Evolutionary conservation across 768 basidiomycete genomes (phyloP), one percentile per base, ranked within the genome.

Genomic region (Inosperma sp.): DNA sequence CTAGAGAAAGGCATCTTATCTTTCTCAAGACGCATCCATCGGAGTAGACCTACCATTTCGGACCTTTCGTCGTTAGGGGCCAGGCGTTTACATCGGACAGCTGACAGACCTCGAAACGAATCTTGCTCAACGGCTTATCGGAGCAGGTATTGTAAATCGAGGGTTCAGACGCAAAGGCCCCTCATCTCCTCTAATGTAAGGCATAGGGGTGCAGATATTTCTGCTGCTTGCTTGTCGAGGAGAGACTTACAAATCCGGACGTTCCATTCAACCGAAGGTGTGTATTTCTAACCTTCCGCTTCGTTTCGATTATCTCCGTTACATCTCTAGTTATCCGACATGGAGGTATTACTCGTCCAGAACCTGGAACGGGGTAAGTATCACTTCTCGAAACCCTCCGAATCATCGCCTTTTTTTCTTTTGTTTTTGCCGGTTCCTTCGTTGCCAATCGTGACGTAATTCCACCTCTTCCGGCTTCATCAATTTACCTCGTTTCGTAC

Each of bases 291-390:
- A 48, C 12, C 5, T 49, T 48, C 34, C 14, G 52, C 19, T 17
- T 21, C 22, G 36, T 48, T 3, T 19, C 25, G n/a, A 39, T 41
- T 12, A 12, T 40, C 27, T 43, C 13, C 12, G 8, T 30, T 50
- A 40, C 51, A 25, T 33, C 27, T 60, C 13, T 31, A 60, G 61
- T 51, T 17, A 34, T n/a, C 3, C 35, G 34, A 40, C 62, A 63
- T 34, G 52, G 43, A 29, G 60, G 54, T 35, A 61, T 65, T 25
- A 57, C 60, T 29, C 57, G 65, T 17, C 65, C 64, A 31, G 51
- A 51, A 30, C 57, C 64, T 44, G 64, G 65, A 46, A 62, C 60
- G 21, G 64, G 65, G 65, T 66, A 49, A 55, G 64, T 56, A 16
- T 21, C 16, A 36, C 17, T 25, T 43, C 10, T 37, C 40, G n/a